A percentile compares a stretch with the other conserved stretches of the same genome.
Evolutionary conservation across 768 basidiomycete genomes (phyloP).

Genomic region (Trametes sanguinea): DNA sequence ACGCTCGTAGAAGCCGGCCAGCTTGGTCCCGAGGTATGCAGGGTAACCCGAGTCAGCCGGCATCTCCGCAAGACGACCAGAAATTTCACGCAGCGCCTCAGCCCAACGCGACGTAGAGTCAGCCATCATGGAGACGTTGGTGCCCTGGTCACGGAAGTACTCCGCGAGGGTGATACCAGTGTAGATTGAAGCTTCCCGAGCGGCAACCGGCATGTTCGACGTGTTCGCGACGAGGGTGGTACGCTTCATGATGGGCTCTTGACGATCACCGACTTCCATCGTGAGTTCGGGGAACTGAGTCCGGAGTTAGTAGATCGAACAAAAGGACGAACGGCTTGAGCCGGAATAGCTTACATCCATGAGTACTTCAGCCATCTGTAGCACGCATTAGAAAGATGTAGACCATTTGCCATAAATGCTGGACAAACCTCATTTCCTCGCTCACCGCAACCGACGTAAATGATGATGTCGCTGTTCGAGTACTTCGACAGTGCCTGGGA

Average conservation of each 20-base stretch:
- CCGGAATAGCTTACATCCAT: constrained; percentile 71
- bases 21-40: constrained; percentile 92
- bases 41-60: constrained; percentile 99
- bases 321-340: not conserved
- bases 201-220: constrained; percentile 99
- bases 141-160: constrained; percentile 99
- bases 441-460: constrained; percentile 99
- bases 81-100: constrained; percentile 98
- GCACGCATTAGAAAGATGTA: constrained; percentile 9
- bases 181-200: constrained; percentile 98
- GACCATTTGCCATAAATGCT: not conserved
- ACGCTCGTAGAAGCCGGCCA: constrained; percentile 98
- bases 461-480: constrained; percentile 98
- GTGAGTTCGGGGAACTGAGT: constrained; percentile 82
- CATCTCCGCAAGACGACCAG: constrained; percentile 99
- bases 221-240: constrained; percentile 99
- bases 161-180: constrained; percentile 99
- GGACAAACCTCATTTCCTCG: constrained; percentile 87
- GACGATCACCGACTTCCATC: constrained; percentile 87
- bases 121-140: constrained; percentile 99
- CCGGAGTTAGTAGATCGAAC: not conserved
- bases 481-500: constrained; percentile 97
- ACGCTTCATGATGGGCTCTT: constrained; percentile 99
- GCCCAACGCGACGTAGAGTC: constrained; percentile 99
- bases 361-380: constrained; percentile 94